phyloP scores from a whole-genome alignment of 306 rosid genomes.

The Senna siamea region DNA sequence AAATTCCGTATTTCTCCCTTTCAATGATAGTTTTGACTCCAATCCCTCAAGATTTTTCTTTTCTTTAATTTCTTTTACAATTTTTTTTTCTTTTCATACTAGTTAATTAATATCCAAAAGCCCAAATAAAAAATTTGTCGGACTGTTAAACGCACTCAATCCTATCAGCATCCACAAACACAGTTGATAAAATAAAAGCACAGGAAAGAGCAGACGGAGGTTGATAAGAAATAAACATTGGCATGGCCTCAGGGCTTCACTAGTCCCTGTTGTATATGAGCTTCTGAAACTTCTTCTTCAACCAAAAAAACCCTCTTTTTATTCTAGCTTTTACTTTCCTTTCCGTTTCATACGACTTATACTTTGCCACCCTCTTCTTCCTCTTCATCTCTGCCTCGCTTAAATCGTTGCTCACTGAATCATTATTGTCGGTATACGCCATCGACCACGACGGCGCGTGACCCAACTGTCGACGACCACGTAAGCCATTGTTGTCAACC shows the following conservation, averaged over 20 bases:
- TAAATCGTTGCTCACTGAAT: background rate
- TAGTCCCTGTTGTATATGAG: background rate
- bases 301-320: slow-evolving; percentile 48
- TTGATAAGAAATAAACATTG: no score
- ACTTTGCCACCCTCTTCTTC: slow-evolving; percentile 44
- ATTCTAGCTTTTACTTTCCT: slow-evolving; percentile 37
- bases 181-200: no score
- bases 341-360: slow-evolving; percentile 40
- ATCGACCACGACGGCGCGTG: background rate
- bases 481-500: background rate
- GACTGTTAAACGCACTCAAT: no score
- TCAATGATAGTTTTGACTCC: no score
- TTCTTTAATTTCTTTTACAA: no score
- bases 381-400: slow-evolving; percentile 42
- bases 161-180: no score
- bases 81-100: no score
- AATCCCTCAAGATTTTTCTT: no score
- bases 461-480: background rate
- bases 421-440: background rate
- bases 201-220: no score
- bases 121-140: no score
- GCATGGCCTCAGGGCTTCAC: background rate
- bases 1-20: no score
- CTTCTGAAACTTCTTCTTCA: slow-evolving; percentile 38
- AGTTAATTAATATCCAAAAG: no score